Percentiles rank a stretch among this genome's conserved stretches.
These are phyloP conservation scores for Trichosanthes cucumerina DNA, from an alignment of 306 rosid genomes.

Conservation along the genomic window DNA sequence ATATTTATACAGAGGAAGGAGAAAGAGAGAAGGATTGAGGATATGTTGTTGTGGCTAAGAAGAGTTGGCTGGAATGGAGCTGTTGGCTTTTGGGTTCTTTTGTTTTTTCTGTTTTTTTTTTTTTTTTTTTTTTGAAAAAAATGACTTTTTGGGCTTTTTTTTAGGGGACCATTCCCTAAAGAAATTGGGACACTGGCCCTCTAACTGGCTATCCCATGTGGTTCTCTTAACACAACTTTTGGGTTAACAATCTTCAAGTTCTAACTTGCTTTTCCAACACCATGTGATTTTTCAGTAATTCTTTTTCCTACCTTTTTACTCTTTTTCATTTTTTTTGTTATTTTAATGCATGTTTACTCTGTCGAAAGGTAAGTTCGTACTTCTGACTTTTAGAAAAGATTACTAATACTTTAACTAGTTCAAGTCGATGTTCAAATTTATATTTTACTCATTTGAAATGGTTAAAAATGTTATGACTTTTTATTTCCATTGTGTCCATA, in stretches of 20 bases:
- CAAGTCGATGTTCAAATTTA: not conserved
- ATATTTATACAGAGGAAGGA: not conserved
- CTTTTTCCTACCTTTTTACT: not conserved
- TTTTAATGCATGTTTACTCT: not conserved
- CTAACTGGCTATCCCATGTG: not conserved
- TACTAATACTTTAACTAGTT: too few relatives aligned
- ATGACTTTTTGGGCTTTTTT: constrained; percentile 2
- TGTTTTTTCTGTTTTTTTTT: not conserved
- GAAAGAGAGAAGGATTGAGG: not conserved
- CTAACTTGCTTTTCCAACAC: not conserved
- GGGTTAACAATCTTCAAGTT: not conserved
- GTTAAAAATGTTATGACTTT: not conserved
- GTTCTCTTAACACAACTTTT: not conserved
- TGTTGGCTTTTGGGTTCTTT: not conserved
- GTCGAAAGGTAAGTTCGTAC: not conserved
- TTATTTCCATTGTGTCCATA: not conserved
- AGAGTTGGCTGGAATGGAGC: not conserved
- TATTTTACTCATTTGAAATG: not conserved
- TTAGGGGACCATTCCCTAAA: not conserved
- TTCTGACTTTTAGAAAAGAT: not conserved
- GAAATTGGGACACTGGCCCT: not conserved
- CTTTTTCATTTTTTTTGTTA: not conserved
- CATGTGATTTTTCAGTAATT: not conserved
- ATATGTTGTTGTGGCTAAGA: constrained; percentile 3
- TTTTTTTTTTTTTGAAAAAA: not conserved